These are phyloP conservation scores for Podospora pseudocomata DNA, from an alignment of 495 filamentous ascomycete species.

Conservation along the genomic window DNA sequence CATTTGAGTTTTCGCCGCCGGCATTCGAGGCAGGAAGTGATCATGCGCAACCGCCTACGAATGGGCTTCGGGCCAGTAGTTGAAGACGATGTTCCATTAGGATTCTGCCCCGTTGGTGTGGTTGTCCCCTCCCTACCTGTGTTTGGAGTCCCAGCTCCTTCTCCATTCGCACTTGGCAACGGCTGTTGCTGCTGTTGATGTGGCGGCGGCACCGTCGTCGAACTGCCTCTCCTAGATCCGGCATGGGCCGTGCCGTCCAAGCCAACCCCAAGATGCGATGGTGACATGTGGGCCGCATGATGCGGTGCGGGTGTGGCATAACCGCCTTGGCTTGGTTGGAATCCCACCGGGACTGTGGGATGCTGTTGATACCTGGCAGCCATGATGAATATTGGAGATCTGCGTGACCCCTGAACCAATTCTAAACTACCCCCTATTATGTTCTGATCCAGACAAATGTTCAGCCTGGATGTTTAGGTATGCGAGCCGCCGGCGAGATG, in stretches of 20 bases:
- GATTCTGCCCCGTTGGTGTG: background rate
- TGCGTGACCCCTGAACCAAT: background rate
- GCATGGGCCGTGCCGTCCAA: background rate
- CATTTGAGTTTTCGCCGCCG: conserved; percentile 77
- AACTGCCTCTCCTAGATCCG: conserved; percentile 7
- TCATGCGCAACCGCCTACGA: conserved; percentile 63
- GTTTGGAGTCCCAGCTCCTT: background rate
- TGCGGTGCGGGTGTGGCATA: background rate
- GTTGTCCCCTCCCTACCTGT: background rate
- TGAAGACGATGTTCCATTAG: background rate
- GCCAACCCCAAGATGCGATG: background rate
- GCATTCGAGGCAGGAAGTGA: conserved; percentile 68
- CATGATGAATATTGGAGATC: background rate
- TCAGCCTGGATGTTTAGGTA: background rate
- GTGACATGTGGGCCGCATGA: conserved; percentile 9
- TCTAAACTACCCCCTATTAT: background rate
- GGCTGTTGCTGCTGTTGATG: background rate
- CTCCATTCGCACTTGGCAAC: background rate
- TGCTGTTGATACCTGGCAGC: background rate
- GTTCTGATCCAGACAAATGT: background rate
- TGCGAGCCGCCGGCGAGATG: background rate
- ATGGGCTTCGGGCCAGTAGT: conserved; percentile 39
- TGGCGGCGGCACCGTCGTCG: background rate
- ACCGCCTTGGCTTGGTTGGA: background rate
- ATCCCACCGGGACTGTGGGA: background rate